A percentile compares a stretch with the other conserved stretches of the same genome.
Conservation (phyloP, 2,329 filamentous ascomycete genomes). For the Neonectria magnoliae region DNA sequence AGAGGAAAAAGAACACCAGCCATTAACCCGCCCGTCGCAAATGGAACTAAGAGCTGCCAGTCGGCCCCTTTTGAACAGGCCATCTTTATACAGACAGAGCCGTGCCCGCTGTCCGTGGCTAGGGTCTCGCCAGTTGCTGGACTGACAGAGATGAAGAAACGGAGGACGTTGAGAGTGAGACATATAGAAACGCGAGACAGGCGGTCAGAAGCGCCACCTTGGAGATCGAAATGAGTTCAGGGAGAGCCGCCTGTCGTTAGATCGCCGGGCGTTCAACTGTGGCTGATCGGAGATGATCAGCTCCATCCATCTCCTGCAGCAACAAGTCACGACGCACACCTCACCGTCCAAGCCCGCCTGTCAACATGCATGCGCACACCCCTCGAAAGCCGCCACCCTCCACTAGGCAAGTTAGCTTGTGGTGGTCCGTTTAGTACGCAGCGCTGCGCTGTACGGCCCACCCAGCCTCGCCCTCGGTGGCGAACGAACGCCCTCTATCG, state of each 20-base stretch:
- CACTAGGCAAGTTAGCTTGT: background rate
- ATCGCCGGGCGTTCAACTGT: slow-evolving; percentile 3
- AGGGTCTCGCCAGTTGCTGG: slow-evolving; percentile 21
- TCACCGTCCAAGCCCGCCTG: slow-evolving; percentile 30
- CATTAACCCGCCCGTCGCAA: slow-evolving; percentile 2
- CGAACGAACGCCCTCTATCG: slow-evolving; percentile 34
- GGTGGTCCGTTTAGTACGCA: background rate
- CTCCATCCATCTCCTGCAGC: slow-evolving; percentile 21
- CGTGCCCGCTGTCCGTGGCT: slow-evolving; percentile 12
- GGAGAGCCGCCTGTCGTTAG: background rate
- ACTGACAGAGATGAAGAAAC: slow-evolving; percentile 27
- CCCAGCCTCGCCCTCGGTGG: slow-evolving; percentile 35
- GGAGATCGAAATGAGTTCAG: slow-evolving; percentile 4
- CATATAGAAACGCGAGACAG: slow-evolving; percentile 27
- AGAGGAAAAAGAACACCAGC: slow-evolving; percentile 1
- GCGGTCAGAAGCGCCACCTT: slow-evolving; percentile 11
- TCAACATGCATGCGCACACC: slow-evolving; percentile 29
- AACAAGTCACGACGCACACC: slow-evolving; percentile 7
- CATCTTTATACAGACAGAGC: slow-evolving; percentile 2
- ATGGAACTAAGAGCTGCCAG: slow-evolving; percentile 1
- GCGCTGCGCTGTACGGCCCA: slow-evolving; percentile 18
- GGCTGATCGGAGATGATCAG: slow-evolving; percentile 24
- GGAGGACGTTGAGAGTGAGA: slow-evolving; percentile 23
- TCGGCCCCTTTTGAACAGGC: slow-evolving; percentile 1
- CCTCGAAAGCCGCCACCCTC: slow-evolving; percentile 28